A percentile compares a stretch with the other conserved stretches of the same genome.
Conservation (phyloP, 106 monocot species). For the Dendrobium nobile region DNA sequence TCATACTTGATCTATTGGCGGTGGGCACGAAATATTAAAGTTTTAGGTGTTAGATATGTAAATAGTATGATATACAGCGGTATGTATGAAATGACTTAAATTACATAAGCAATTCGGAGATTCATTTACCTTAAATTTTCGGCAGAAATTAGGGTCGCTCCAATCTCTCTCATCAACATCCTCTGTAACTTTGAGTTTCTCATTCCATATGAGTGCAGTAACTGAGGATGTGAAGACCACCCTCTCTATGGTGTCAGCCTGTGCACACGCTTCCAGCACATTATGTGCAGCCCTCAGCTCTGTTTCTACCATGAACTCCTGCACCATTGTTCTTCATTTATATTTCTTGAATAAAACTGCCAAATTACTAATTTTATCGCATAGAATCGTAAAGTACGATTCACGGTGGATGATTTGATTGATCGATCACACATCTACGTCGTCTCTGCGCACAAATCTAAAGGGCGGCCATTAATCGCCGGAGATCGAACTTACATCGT, state of each 20-base stretch:
- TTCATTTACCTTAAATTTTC: conserved; percentile 58
- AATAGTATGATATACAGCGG: too few relatives aligned
- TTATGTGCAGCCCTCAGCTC: conserved; percentile 90
- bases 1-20: too few relatives aligned
- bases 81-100: background rate
- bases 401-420: too few relatives aligned
- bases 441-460: background rate
- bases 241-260: conserved; percentile 61
- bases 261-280: conserved; percentile 84
- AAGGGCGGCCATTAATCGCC: background rate
- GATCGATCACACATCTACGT: too few relatives aligned
- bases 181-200: conserved; percentile 23
- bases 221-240: conserved; percentile 91
- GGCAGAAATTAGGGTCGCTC: conserved; percentile 85
- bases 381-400: too few relatives aligned
- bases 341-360: background rate
- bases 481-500: conserved; percentile 56
- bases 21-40: too few relatives aligned
- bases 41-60: too few relatives aligned
- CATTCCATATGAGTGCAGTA: conserved; percentile 81
- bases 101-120: background rate
- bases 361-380: background rate
- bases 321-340: background rate
- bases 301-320: conserved; percentile 73
- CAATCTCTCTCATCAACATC: conserved; percentile 64